Conservation (phyloP, 331 rosid genomes). For the Malus hybrid region DNA sequence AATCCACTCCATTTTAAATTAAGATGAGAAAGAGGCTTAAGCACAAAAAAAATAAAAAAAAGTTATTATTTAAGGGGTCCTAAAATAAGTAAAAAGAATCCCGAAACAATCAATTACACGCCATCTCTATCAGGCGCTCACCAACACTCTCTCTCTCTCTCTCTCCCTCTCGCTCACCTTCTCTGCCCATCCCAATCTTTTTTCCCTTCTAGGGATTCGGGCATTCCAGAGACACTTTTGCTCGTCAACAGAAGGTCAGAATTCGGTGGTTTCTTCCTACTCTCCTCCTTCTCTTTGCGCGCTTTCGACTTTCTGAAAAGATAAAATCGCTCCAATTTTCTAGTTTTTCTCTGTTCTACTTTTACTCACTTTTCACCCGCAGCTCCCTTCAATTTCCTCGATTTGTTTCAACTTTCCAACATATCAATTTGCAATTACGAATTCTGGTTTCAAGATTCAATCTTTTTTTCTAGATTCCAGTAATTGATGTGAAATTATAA, state of each 20-base stretch:
- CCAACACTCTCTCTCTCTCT: too few relatives aligned
- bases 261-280: background rate
- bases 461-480: too few relatives aligned
- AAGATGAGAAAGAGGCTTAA: too few relatives aligned
- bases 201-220: constrained; percentile 5
- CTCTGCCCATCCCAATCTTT: background rate
- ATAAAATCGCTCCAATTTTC: background rate
- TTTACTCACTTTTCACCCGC: background rate
- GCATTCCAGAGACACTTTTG: background rate
- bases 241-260: background rate
- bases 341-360: background rate
- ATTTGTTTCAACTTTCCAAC: background rate
- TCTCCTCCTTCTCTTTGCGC: too few relatives aligned
- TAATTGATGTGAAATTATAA: too few relatives aligned
- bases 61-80: too few relatives aligned
- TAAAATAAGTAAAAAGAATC: too few relatives aligned
- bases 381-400: background rate
- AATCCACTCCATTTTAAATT: too few relatives aligned
- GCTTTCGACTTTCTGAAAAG: background rate
- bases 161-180: background rate
- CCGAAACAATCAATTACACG: too few relatives aligned
- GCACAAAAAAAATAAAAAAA: too few relatives aligned
- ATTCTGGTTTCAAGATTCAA: background rate
- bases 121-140: too few relatives aligned
- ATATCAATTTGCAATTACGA: background rate